Conservation (phyloP, 169 alveolate genomes). For the Cryptosporidium ubiquitum region DNA sequence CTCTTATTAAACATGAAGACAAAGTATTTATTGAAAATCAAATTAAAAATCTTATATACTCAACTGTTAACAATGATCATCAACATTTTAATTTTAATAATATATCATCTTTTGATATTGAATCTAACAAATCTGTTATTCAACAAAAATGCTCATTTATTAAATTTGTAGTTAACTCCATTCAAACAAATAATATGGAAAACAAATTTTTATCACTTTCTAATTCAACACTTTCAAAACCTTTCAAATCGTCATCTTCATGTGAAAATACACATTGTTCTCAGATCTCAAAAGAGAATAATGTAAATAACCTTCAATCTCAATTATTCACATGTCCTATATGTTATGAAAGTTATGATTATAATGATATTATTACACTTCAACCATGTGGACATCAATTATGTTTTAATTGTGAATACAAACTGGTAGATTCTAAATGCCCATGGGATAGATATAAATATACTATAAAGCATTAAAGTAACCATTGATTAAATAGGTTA, state of each 20-base stretch:
- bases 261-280: neutral
- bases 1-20: constrained; percentile 21
- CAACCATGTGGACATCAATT: constrained; percentile 58
- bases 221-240: neutral
- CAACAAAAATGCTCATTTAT: constrained; percentile 26
- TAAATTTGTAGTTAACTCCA: neutral
- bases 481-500: neutral
- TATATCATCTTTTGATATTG: neutral
- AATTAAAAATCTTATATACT: constrained; percentile 19
- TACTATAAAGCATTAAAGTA: neutral
- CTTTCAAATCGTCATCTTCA: constrained; percentile 9
- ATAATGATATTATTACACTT: neutral
- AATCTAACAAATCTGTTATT: constrained; percentile 2
- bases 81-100: neutral
- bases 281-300: neutral
- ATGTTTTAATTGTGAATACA: constrained; percentile 38
- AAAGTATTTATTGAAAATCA: constrained; percentile 20
- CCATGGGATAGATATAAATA: constrained; percentile 69
- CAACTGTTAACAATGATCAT: neutral
- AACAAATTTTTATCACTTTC: neutral
- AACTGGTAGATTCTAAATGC: constrained; percentile 46
- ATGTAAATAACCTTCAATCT: neutral
- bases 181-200: neutral
- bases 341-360: constrained; percentile 24
- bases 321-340: constrained; percentile 36